These are phyloP conservation scores for Sporisorium exsertum DNA, from an alignment of 1,284 basidiomycete species.

Conservation along the genomic window DNA sequence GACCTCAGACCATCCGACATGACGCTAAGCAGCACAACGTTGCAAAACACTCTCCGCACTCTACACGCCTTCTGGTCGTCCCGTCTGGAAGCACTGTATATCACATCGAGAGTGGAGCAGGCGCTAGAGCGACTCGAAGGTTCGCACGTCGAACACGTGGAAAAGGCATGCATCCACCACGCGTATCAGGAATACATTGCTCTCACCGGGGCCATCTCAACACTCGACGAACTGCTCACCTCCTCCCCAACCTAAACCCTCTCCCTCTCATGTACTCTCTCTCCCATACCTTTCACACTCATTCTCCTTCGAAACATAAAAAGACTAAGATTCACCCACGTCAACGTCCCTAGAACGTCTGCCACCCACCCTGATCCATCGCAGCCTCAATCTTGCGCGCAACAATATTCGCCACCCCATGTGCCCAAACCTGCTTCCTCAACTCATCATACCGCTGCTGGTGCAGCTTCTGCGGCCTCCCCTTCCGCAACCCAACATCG, in stretches of 20 bases:
- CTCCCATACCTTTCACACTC: background rate
- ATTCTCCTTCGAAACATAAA: background rate
- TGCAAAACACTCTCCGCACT: constrained; percentile 13
- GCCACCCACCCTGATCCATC: constrained; percentile 92
- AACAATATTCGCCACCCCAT: constrained; percentile 89
- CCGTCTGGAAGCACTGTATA: background rate
- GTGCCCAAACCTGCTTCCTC: constrained; percentile 87
- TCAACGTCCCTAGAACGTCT: constrained; percentile 75
- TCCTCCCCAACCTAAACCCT: too few relatives aligned
- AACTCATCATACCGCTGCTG: constrained; percentile 90
- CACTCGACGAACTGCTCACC: constrained; percentile 10
- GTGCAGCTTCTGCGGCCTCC: constrained; percentile 88
- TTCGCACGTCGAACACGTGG: background rate
- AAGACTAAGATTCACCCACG: background rate
- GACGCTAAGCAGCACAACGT: background rate
- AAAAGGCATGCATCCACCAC: constrained; percentile 31
- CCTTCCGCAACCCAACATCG: constrained; percentile 89
- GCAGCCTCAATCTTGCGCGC: constrained; percentile 82
- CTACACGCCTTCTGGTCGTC: background rate
- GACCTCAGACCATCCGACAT: background rate
- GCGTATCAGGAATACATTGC: constrained; percentile 39
- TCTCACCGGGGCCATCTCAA: background rate
- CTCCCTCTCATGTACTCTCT: background rate
- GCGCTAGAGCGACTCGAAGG: constrained; percentile 1
- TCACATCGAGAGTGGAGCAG: background rate